A percentile compares a stretch with the other conserved stretches of the same genome.
Evolutionary conservation across 768 basidiomycete genomes (phyloP).

Genomic region (Tulasnella sp.): DNA sequence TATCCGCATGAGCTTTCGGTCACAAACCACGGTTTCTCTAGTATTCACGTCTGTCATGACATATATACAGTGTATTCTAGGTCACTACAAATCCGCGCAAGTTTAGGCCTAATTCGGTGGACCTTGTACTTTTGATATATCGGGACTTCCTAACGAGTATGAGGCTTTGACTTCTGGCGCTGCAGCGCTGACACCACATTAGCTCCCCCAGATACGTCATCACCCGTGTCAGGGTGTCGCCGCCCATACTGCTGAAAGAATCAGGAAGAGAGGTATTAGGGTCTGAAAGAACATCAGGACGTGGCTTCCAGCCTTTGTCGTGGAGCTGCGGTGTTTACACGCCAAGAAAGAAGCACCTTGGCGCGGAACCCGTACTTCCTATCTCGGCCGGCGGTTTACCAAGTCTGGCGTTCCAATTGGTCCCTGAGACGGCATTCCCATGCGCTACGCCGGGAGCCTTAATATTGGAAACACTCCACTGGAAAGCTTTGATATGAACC

Average conservation of each 20-base stretch:
- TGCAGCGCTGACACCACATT: no score
- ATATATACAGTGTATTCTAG: no score
- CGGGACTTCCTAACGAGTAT: no score
- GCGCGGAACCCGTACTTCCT: background rate
- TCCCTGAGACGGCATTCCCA: background rate
- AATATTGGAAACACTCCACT: background rate
- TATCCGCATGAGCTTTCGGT: no score
- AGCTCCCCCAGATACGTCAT: background rate
- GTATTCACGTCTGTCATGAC: no score
- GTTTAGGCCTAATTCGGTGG: no score
- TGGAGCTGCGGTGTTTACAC: background rate
- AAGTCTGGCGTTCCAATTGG: background rate
- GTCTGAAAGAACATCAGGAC: background rate
- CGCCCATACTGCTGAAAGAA: background rate
- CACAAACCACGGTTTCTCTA: no score
- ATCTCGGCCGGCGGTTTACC: background rate
- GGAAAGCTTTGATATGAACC: background rate
- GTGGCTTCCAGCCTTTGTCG: background rate
- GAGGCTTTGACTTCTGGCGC: no score
- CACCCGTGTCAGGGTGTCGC: background rate
- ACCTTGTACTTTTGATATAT: no score
- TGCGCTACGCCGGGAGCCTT: background rate
- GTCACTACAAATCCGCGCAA: no score
- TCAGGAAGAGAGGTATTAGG: background rate
- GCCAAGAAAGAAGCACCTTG: background rate